Conservation (phyloP, 306 rosid species). For the Acmispon strigosus region DNA sequence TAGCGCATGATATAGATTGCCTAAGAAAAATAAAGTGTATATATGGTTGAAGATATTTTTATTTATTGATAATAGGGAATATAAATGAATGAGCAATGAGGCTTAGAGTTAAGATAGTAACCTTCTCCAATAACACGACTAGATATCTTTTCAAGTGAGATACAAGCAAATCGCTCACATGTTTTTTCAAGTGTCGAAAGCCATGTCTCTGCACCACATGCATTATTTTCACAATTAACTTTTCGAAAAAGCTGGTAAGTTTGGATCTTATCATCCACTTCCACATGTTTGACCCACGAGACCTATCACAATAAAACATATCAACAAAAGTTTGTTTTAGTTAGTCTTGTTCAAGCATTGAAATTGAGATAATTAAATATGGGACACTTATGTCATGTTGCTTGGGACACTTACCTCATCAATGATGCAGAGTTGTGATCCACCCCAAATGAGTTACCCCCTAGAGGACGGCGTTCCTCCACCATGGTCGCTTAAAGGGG, state of each 20-base stretch:
- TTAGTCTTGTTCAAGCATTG: background rate
- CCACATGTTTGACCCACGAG: conserved; percentile 73
- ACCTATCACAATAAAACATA: conserved; percentile 25
- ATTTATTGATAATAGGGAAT: background rate
- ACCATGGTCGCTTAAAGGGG: too few relatives aligned
- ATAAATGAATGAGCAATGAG: background rate
- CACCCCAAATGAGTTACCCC: too few relatives aligned
- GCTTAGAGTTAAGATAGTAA: background rate
- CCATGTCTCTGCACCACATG: conserved; percentile 81
- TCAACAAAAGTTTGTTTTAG: background rate
- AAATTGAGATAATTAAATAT: background rate
- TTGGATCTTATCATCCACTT: conserved; percentile 50
- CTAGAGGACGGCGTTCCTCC: too few relatives aligned
- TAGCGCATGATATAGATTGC: too few relatives aligned
- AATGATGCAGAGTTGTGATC: too few relatives aligned
- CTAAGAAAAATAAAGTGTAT: too few relatives aligned
- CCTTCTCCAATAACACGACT: conserved; percentile 18
- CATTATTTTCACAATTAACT: conserved; percentile 21
- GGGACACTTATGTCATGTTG: too few relatives aligned
- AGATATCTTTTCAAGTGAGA: background rate
- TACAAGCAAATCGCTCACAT: conserved; percentile 42
- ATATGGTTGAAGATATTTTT: too few relatives aligned
- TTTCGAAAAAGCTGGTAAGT: conserved; percentile 43
- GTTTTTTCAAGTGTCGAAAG: conserved; percentile 52
- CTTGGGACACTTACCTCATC: too few relatives aligned